Conservation (phyloP, 208 protist species). For the Acanthamoeba rhysodes region DNA sequence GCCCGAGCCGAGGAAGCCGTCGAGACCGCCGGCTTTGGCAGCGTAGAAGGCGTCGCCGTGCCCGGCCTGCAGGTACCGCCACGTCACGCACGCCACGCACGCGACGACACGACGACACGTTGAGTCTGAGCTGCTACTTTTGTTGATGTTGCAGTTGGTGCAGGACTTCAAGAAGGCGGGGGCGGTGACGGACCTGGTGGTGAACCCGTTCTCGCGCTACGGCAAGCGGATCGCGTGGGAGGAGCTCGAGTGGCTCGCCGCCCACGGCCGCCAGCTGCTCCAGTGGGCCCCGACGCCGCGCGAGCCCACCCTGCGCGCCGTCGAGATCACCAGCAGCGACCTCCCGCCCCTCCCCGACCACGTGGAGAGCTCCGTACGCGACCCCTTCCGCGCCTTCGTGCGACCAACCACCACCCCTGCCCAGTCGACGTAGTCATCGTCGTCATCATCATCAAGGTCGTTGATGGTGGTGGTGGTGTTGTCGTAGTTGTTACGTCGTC, state of each 20-base stretch:
- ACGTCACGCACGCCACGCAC: background rate
- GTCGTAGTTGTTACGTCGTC: background rate
- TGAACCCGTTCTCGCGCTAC: constrained; percentile 60
- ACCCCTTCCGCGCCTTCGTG: constrained; percentile 8
- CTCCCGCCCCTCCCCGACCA: background rate
- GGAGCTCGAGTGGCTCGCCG: constrained; percentile 38
- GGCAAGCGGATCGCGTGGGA: constrained; percentile 60
- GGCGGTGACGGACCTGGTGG: background rate
- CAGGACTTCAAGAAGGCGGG: constrained; percentile 22
- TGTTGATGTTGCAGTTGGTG: background rate
- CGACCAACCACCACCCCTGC: background rate
- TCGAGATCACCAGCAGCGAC: background rate
- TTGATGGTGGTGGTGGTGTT: no score
- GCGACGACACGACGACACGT: background rate
- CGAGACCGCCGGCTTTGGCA: background rate
- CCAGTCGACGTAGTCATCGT: background rate
- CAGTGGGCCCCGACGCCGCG: background rate
- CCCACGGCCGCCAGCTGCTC: constrained; percentile 5
- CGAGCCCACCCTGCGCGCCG: background rate
- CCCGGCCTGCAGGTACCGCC: background rate
- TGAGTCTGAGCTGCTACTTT: background rate
- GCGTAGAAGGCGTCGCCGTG: background rate
- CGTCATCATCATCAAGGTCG: no score
- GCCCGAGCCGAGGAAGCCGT: constrained; percentile 47
- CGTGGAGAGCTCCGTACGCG: background rate